Evolutionary conservation across 2,329 filamentous ascomycete genomes (phyloP).

Genomic region (Talaromyces sp.): DNA sequence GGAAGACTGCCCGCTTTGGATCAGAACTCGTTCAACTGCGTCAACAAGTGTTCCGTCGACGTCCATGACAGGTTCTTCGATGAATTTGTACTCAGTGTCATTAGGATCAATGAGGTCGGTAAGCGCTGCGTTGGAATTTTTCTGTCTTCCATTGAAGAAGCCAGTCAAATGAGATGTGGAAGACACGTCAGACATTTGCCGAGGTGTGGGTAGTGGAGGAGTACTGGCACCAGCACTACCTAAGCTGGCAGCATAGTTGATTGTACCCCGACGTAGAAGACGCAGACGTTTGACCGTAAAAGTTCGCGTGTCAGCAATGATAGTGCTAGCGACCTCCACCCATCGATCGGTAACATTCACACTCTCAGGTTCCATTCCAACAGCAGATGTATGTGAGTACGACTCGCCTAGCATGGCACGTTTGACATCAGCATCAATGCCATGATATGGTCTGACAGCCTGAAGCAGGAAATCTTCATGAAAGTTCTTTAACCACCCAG

Average conservation of each 20-base stretch:
- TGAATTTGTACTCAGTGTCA: conserved; percentile 50
- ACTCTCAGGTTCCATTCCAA: conserved; percentile 29
- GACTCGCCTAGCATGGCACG: conserved; percentile 56
- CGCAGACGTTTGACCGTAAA: conserved; percentile 56
- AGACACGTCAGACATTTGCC: conserved; percentile 26
- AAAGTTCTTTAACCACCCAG: conserved; percentile 56
- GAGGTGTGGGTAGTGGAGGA: conserved; percentile 26
- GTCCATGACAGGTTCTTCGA: conserved; percentile 56
- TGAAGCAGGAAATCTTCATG: conserved; percentile 60
- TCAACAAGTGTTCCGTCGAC: conserved; percentile 57
- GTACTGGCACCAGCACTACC: conserved; percentile 24
- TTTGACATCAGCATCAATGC: conserved; percentile 54
- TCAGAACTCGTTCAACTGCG: conserved; percentile 55
- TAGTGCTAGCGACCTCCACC: conserved; percentile 56
- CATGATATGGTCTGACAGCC: conserved; percentile 54
- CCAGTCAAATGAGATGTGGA: conserved; percentile 21
- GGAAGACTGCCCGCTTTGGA: conserved; percentile 43
- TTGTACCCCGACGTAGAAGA: conserved; percentile 48
- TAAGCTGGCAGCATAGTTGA: conserved; percentile 23
- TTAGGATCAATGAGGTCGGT: conserved; percentile 24
- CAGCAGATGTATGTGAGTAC: conserved; percentile 39
- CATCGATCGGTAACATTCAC: conserved; percentile 43
- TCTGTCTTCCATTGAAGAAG: conserved; percentile 23
- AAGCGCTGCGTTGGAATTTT: conserved; percentile 21
- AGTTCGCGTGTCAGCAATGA: conserved; percentile 54